These are phyloP conservation scores for Chrysosporium keratinophilum DNA, from an alignment of 2,329 filamentous ascomycete species.

Conservation along the genomic window DNA sequence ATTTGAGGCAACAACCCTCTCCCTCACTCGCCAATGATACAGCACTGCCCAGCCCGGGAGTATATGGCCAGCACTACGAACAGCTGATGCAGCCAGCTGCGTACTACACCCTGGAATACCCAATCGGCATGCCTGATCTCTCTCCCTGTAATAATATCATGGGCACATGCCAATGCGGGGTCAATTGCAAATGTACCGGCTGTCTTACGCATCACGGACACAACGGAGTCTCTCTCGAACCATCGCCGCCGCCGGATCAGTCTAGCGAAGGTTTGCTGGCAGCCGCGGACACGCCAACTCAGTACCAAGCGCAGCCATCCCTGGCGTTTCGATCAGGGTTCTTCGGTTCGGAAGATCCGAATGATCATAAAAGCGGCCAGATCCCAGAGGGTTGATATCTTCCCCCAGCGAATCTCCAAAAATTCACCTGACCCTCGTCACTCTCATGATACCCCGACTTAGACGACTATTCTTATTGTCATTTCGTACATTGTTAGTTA, in stretches of 20 bases:
- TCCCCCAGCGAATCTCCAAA: neutral
- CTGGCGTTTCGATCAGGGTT: neutral
- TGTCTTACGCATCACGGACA: conserved; percentile 45
- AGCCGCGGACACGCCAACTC: neutral
- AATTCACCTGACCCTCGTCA: neutral
- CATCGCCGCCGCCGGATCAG: conserved; percentile 15
- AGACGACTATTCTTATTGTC: neutral
- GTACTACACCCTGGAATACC: conserved; percentile 36
- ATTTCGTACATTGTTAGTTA: too few species aligned
- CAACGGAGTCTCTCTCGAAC: conserved; percentile 33
- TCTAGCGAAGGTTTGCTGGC: neutral
- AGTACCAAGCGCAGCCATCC: neutral
- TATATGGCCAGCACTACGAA: conserved; percentile 15
- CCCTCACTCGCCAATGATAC: neutral
- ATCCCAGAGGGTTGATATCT: neutral
- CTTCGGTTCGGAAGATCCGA: neutral
- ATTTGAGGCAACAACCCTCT: neutral
- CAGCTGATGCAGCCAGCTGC: conserved; percentile 34
- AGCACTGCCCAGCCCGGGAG: neutral
- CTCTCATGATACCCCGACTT: neutral
- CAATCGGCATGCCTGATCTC: conserved; percentile 26
- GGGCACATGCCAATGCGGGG: conserved; percentile 44
- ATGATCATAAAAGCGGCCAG: neutral
- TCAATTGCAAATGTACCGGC: conserved; percentile 44
- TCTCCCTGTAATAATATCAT: conserved; percentile 38